phyloP scores from a whole-genome alignment of 1,139 yeast species.

The Candida sp. region DNA sequence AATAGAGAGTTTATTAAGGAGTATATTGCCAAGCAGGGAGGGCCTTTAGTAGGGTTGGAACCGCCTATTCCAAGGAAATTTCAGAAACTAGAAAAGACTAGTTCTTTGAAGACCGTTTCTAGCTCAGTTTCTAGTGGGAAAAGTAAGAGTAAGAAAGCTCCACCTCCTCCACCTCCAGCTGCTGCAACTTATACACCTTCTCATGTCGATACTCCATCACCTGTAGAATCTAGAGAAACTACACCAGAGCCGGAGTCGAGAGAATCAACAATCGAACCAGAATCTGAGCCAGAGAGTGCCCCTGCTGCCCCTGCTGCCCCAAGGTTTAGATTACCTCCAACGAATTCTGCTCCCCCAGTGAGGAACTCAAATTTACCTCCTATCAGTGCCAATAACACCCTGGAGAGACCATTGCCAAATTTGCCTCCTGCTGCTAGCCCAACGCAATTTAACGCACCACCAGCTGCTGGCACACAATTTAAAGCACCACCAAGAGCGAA shows the following conservation, averaged over 20 bases:
- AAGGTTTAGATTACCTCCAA: constrained; percentile 26
- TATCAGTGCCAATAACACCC: constrained; percentile 1
- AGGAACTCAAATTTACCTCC: constrained; percentile 27
- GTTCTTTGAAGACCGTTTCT: constrained; percentile 9
- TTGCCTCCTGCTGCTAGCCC: constrained; percentile 9
- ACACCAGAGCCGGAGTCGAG: constrained; percentile 10
- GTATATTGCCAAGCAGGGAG: constrained; percentile 74
- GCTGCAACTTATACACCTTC: constrained; percentile 6
- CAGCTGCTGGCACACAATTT: too few species aligned
- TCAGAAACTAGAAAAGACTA: constrained; percentile 18
- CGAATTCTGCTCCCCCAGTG: constrained; percentile 26
- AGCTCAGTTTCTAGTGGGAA: constrained; percentile 8
- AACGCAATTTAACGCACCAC: too few species aligned
- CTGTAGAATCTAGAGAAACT: constrained; percentile 10
- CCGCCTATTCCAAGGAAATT: constrained; percentile 77
- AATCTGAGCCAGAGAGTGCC: constrained; percentile 8
- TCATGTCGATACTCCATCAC: constrained; percentile 7
- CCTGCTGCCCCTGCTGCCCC: constrained; percentile 10
- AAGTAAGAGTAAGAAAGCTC: constrained; percentile 33
- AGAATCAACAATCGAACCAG: constrained; percentile 10
- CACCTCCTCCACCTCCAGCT: constrained; percentile 44
- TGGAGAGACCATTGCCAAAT: constrained; percentile 3
- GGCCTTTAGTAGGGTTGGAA: constrained; percentile 81
- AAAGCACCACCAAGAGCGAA: constrained; percentile 23
- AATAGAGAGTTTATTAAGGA: constrained; percentile 79